These are phyloP conservation scores for Tetratostichococcus sp. DNA, from an alignment of 139 green algal species.

Conservation along the genomic window DNA sequence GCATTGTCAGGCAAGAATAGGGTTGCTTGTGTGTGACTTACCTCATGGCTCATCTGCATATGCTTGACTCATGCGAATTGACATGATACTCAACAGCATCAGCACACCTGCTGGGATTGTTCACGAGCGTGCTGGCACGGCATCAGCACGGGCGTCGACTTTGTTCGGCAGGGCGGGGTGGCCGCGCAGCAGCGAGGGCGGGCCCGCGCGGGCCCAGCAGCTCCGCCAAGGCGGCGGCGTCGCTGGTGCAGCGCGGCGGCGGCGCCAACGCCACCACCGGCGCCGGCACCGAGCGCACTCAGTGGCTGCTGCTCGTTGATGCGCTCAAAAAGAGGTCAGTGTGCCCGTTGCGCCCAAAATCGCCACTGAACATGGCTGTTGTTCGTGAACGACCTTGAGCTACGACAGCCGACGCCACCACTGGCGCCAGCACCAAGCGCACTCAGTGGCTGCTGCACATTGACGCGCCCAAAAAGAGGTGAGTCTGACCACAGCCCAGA, in stretches of 20 bases:
- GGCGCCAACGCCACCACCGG: constrained; percentile 29
- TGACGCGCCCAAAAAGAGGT: constrained; percentile 54
- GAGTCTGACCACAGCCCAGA: too few relatives aligned
- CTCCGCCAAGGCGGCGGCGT: constrained; percentile 19
- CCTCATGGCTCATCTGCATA: too few relatives aligned
- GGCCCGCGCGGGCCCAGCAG: constrained; percentile 12
- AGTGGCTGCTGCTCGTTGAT: constrained; percentile 64
- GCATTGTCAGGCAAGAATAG: too few relatives aligned
- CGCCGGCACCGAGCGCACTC: constrained; percentile 42
- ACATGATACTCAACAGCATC: too few relatives aligned
- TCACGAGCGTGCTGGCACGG: too few relatives aligned
- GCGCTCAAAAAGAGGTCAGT: constrained; percentile 55
- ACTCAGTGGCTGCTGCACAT: constrained; percentile 66
- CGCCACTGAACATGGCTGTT: too few relatives aligned
- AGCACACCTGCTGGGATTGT: too few relatives aligned
- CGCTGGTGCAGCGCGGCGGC: constrained; percentile 15
- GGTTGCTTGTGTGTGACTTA: too few relatives aligned
- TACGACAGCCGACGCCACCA: constrained; percentile 31
- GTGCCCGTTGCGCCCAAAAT: too few relatives aligned
- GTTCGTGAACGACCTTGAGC: too few relatives aligned
- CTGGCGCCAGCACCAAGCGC: constrained; percentile 36
- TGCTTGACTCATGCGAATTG: too few relatives aligned
- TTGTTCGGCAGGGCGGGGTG: constrained; percentile 28
- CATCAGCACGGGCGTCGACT: too few relatives aligned
- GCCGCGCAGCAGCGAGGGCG: constrained; percentile 4